Percentiles rank a stretch among this genome's conserved stretches.
Conservation (phyloP, 1,284 basidiomycete genomes). For the Malassezia pachydermatis region DNA sequence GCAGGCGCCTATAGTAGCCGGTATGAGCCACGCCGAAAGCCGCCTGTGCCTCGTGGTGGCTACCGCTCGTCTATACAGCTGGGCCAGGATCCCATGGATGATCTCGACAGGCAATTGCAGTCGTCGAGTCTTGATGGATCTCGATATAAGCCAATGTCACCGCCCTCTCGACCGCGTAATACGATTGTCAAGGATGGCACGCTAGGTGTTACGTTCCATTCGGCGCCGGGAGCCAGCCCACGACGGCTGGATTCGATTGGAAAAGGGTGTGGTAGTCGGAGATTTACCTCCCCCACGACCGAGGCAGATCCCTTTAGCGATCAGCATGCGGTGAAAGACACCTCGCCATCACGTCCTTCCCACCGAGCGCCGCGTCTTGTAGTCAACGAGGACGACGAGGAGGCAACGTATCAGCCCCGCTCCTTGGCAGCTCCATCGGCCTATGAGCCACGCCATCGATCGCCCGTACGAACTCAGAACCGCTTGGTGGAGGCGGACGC, state of each 20-base stretch:
- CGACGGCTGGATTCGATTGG: neutral
- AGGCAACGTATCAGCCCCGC: too few relatives aligned
- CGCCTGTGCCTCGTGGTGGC: too few relatives aligned
- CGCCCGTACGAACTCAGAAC: too few relatives aligned
- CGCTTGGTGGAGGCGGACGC: too few relatives aligned
- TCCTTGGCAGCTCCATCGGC: too few relatives aligned
- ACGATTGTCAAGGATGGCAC: neutral
- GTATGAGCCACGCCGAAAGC: slow-evolving; percentile 26
- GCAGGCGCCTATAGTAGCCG: slow-evolving; percentile 21
- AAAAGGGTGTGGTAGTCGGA: neutral
- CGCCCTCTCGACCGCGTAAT: neutral
- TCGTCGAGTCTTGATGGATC: neutral
- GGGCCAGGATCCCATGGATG: slow-evolving; percentile 32
- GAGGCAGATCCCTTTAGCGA: neutral
- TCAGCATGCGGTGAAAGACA: neutral
- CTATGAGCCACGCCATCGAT: too few relatives aligned
- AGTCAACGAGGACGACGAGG: too few relatives aligned
- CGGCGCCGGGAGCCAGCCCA: neutral
- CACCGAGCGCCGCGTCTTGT: too few relatives aligned
- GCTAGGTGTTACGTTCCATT: neutral
- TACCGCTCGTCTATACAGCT: too few relatives aligned
- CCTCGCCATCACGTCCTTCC: too few relatives aligned
- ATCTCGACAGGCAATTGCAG: slow-evolving; percentile 36
- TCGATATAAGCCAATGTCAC: neutral
- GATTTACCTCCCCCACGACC: neutral